Percentiles rank a stretch among this genome's conserved stretches.
Evolutionary conservation across 495 filamentous ascomycete species (phyloP).

Genomic region (Thermothielavioides terrestris): DNA sequence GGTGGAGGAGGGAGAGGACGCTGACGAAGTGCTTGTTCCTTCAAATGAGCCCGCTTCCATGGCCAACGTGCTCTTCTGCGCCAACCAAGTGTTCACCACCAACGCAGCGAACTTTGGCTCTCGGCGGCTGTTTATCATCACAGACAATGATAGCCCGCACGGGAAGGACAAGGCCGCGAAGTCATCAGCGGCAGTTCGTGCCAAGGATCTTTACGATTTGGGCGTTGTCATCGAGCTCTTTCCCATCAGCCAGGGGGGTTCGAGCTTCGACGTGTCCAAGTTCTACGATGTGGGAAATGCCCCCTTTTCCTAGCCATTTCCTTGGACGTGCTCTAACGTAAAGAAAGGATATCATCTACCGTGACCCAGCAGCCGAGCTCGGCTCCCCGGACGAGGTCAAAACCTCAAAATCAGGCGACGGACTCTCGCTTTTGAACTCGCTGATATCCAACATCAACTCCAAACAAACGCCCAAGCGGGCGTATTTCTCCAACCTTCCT

Average conservation of each 20-base stretch:
- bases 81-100: constrained; percentile 93
- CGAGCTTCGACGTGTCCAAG: constrained; percentile 71
- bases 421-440: constrained; percentile 70
- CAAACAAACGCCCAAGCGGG: constrained; percentile 75
- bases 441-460: constrained; percentile 87
- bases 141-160: constrained; percentile 89
- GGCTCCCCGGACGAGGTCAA: constrained; percentile 31
- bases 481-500: constrained; percentile 75
- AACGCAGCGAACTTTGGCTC: constrained; percentile 92
- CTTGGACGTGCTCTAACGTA: constrained; percentile 16
- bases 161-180: constrained; percentile 57
- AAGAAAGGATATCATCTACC: constrained; percentile 73
- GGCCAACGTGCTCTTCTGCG: constrained; percentile 87
- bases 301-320: neutral
- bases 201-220: constrained; percentile 92
- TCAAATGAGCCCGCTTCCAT: constrained; percentile 65
- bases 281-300: constrained; percentile 83
- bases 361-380: constrained; percentile 55
- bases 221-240: constrained; percentile 92
- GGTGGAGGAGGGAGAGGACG: constrained; percentile 63
- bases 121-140: constrained; percentile 85
- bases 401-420: constrained; percentile 53
- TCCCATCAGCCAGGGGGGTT: constrained; percentile 66
- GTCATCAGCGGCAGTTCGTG: constrained; percentile 71
- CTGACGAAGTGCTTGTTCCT: constrained; percentile 59